phyloP scores from a whole-genome alignment of 164 flowering plant genomes.

The Paratinospora sagittata region DNA sequence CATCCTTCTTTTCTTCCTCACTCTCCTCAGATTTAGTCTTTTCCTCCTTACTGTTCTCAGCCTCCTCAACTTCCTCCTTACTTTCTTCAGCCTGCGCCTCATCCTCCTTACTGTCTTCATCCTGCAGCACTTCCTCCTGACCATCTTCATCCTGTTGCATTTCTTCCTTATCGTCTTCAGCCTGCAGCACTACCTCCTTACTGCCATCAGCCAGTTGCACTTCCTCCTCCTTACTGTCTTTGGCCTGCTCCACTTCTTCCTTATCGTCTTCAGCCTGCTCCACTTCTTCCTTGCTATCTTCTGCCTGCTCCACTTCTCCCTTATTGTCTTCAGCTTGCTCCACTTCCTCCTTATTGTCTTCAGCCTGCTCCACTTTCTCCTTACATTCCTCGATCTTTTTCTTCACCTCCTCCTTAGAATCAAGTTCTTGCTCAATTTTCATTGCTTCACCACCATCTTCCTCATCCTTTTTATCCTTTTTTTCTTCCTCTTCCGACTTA shows the following conservation, averaged over 20 bases:
- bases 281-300: too few relatives aligned
- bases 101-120: background rate
- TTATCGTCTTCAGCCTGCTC: too few relatives aligned
- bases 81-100: slow-evolving; percentile 7
- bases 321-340: too few relatives aligned
- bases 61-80: background rate
- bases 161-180: slow-evolving; percentile 8
- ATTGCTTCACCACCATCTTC: background rate
- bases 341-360: too few relatives aligned
- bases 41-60: background rate
- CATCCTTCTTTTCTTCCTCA: slow-evolving; percentile 13
- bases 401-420: background rate
- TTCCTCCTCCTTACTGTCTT: slow-evolving; percentile 9
- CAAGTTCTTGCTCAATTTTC: too few relatives aligned
- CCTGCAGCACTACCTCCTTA: background rate
- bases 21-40: slow-evolving; percentile 4
- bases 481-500: background rate
- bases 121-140: background rate
- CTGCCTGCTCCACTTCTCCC: too few relatives aligned
- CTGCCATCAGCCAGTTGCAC: background rate
- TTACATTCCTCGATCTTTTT: too few relatives aligned
- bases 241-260: slow-evolving; percentile 9
- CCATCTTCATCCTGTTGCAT: slow-evolving; percentile 17
- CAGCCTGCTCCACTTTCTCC: background rate
- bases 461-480: background rate